Conservation (phyloP, 78 protist genomes). For the Guillardia theta region DNA sequence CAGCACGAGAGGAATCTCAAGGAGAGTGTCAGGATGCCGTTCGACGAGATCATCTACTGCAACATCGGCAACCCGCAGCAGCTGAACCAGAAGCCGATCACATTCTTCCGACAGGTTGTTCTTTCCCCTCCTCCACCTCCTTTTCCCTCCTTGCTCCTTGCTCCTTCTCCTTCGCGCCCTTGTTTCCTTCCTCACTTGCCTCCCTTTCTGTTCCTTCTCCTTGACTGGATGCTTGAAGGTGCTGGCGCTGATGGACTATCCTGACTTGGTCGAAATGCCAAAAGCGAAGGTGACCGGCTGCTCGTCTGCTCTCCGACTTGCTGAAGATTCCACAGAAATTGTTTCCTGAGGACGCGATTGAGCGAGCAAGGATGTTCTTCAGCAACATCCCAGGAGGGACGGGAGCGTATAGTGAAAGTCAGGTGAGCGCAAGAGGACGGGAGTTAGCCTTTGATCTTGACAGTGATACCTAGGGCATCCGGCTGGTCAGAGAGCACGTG, state of each 20-base stretch:
- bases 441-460: too few relatives aligned
- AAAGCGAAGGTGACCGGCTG: neutral
- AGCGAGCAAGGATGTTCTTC: slow-evolving; percentile 57
- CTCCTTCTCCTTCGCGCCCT: neutral
- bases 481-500: slow-evolving; percentile 72
- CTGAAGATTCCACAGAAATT: neutral
- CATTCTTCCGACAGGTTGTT: slow-evolving; percentile 91
- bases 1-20: slow-evolving; percentile 46
- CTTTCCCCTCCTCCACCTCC: neutral
- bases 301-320: neutral
- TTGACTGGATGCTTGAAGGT: neutral
- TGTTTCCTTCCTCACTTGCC: neutral
- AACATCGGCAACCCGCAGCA: slow-evolving; percentile 99
- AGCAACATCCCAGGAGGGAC: neutral
- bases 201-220: neutral
- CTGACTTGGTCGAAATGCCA: neutral
- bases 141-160: neutral
- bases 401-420: neutral
- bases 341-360: slow-evolving; percentile 81
- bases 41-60: slow-evolving; percentile 83
- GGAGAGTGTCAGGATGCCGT: slow-evolving; percentile 57
- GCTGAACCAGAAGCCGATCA: slow-evolving; percentile 91
- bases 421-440: too few relatives aligned
- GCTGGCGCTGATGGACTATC: neutral
- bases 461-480: too few relatives aligned